Conservation (phyloP, 306 rosid species). For the Prunus persica region DNA sequence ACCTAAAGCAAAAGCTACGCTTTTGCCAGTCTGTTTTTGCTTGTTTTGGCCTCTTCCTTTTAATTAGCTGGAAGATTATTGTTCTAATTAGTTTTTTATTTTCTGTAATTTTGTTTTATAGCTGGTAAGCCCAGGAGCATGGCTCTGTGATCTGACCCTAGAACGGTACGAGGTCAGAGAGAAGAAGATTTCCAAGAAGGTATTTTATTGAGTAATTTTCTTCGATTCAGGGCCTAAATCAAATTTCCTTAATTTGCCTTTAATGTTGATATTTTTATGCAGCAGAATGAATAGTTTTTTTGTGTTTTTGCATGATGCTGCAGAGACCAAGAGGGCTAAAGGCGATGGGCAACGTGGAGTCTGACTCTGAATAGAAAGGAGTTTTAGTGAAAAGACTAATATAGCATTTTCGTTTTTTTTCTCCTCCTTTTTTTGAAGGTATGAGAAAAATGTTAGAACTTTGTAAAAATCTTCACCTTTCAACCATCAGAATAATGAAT, state of each 20-base stretch:
- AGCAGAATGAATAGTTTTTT: too few species aligned
- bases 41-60: not conserved
- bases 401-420: not conserved
- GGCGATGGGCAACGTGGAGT: constrained; percentile 90
- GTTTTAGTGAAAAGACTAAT: not conserved
- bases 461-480: constrained; percentile 26
- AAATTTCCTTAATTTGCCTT: not conserved
- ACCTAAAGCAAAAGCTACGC: not conserved
- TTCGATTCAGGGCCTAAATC: not conserved
- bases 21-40: not conserved
- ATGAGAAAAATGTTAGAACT: constrained; percentile 32
- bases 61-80: not conserved
- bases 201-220: not conserved
- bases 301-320: constrained; percentile 28
- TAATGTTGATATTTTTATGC: not conserved
- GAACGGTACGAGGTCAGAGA: constrained; percentile 94
- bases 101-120: not conserved
- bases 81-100: not conserved
- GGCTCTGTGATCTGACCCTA: constrained; percentile 77
- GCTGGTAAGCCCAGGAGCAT: constrained; percentile 79
- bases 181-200: constrained; percentile 88
- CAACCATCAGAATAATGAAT: constrained; percentile 19
- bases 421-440: not conserved
- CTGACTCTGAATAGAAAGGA: constrained; percentile 58
- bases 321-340: constrained; percentile 92